Percentiles rank a stretch among this genome's conserved stretches.
Evolutionary conservation across 768 basidiomycete species (phyloP).

Genomic region (Lentinus brumalis): DNA sequence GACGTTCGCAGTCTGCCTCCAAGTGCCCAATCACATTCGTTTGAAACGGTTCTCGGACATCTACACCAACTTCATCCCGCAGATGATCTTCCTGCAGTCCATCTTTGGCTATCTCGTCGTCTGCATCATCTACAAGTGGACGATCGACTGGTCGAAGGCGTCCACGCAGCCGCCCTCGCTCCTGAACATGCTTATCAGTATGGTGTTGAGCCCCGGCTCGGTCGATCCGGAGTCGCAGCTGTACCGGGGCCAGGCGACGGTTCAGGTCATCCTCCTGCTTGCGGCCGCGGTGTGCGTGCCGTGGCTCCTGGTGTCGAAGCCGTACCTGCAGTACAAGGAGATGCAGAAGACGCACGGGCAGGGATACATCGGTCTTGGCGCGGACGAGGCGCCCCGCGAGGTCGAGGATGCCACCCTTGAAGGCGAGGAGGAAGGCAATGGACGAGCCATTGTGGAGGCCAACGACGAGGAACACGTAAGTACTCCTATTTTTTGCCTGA

Average conservation of each 20-base stretch:
- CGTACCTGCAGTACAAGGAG: constrained; percentile 90
- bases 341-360: constrained; percentile 79
- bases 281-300: constrained; percentile 89
- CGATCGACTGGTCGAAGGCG: constrained; percentile 82
- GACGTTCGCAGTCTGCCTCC: constrained; percentile 96
- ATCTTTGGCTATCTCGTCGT: constrained; percentile 96
- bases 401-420: constrained; percentile 65
- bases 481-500: constrained; percentile 9
- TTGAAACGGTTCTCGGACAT: constrained; percentile 89
- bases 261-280: constrained; percentile 79
- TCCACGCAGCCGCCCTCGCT: constrained; percentile 79
- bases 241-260: constrained; percentile 82
- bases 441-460: constrained; percentile 71
- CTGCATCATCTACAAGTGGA: constrained; percentile 98
- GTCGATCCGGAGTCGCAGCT: constrained; percentile 70
- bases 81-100: constrained; percentile 95
- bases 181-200: constrained; percentile 92
- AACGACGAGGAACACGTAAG: constrained; percentile 76
- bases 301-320: constrained; percentile 91
- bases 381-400: constrained; percentile 54
- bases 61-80: constrained; percentile 94
- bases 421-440: constrained; percentile 82
- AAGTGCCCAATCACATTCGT: constrained; percentile 92
- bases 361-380: constrained; percentile 76
- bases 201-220: constrained; percentile 91